Base-by-base conservation (phyloP, 257 asterid genomes). In the Parsonsia alboflavescens region DNA sequence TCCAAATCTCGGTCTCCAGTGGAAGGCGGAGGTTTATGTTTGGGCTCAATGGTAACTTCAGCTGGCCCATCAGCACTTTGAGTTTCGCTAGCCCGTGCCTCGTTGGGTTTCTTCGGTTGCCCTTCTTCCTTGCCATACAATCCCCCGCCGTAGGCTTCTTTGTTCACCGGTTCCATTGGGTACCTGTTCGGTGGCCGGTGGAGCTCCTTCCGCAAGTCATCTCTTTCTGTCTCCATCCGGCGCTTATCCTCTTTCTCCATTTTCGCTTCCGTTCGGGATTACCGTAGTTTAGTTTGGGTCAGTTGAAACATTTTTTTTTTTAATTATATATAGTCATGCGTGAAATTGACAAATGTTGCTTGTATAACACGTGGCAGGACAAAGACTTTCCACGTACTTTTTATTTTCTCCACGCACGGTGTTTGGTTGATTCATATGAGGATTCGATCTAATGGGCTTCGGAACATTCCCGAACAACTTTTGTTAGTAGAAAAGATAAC, bases 141-240 rank as follows among this genome's bases (percentile, higher is more conserved):
- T 45, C 97, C 93, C 19, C 96, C 96, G 53, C 96, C 97, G 83
- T 88, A 86, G 2, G 94, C 97, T 67, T 87, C 92, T 19, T n/a
- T 79, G 7, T 86, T 85, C 4, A 85, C 22, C 65, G 97, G 91
- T 10, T 82, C 74, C 94, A 91, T 80, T 4, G 86, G 28, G 1
- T 96, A 84, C 54, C 86, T 84, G 68, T 83, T 39, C 0, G 84
- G 85, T 0, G 91, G 86, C 36, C 85, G 87, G 36, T 81, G n/a
- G n/a, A n/a, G 89, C 76, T 80, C 79, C 72, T 73, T n/a, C 79
- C 75, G 21, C n/a, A 56, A 50, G 10, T 16, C 77, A 4, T 50
- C 79, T 45, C 15, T 63, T 3, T n/a, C 70, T 10, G 10, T 65
- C 7, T 16, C 59, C 10, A 6, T 59, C 68, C n/a, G 70, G 16